A percentile compares a stretch with the other conserved stretches of the same genome.
Evolutionary conservation across 2,329 filamentous ascomycete species (phyloP).

Genomic region (Penicillium sp.): DNA sequence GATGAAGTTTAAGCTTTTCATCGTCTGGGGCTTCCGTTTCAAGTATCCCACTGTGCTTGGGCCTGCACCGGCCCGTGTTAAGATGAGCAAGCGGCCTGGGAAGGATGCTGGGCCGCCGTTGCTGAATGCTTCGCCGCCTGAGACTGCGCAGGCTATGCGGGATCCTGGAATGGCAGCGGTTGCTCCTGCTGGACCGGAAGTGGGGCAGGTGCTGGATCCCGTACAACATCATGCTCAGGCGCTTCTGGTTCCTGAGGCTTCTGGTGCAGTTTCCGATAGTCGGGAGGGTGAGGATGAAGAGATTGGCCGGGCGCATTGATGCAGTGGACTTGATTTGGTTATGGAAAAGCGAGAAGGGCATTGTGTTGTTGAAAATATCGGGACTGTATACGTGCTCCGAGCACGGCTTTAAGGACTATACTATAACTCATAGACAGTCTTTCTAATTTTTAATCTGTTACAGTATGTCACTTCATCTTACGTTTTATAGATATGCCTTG

Average conservation of each 20-base stretch:
- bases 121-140: constrained; percentile 6
- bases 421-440: neutral
- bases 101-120: constrained; percentile 15
- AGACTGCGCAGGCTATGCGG: neutral
- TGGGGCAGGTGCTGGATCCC: neutral
- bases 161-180: neutral
- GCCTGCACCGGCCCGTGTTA: constrained; percentile 22
- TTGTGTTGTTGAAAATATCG: neutral
- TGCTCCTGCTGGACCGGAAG: constrained; percentile 6
- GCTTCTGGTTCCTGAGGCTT: constrained; percentile 1
- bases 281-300: neutral
- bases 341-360: neutral
- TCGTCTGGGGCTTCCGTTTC: constrained; percentile 29
- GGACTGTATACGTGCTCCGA: neutral
- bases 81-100: constrained; percentile 19
- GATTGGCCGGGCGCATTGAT: no score
- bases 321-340: no score
- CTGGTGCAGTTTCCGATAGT: constrained; percentile 1
- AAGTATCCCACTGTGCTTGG: constrained; percentile 29
- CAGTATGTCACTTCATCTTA: neutral
- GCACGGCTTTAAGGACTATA: neutral
- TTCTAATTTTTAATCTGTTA: neutral
- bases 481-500: no score
- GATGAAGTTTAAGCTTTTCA: constrained; percentile 25
- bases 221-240: neutral